phyloP scores from a whole-genome alignment of 2,329 filamentous ascomycete species.

The Claviceps purpurea region DNA sequence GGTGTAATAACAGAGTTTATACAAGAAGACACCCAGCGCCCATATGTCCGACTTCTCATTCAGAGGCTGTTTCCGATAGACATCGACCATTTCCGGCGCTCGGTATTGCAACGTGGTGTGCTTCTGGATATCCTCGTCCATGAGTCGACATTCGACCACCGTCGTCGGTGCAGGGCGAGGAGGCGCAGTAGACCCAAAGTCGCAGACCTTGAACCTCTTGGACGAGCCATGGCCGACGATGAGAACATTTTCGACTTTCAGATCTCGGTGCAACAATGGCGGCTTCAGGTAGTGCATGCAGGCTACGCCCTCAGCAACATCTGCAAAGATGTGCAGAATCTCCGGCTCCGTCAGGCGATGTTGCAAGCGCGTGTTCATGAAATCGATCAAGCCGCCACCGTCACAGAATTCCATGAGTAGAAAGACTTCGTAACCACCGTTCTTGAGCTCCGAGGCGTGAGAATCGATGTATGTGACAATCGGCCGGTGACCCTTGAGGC shows the following conservation, averaged over 20 bases:
- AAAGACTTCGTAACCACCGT: slow-evolving; percentile 94
- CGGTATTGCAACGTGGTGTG: slow-evolving; percentile 96
- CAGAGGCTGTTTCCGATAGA: slow-evolving; percentile 90
- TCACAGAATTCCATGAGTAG: slow-evolving; percentile 96
- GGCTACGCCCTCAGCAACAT: slow-evolving; percentile 89
- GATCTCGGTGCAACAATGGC: slow-evolving; percentile 77
- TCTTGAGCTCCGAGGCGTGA: slow-evolving; percentile 85
- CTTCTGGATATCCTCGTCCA: slow-evolving; percentile 93
- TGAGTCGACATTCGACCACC: slow-evolving; percentile 74
- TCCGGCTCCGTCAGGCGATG: slow-evolving; percentile 95
- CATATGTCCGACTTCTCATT: slow-evolving; percentile 99
- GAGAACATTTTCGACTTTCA: slow-evolving; percentile 96
- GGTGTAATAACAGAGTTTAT: slow-evolving; percentile 98
- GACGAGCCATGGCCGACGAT: slow-evolving; percentile 58
- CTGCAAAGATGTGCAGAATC: slow-evolving; percentile 91
- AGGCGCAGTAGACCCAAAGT: slow-evolving; percentile 85
- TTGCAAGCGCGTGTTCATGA: slow-evolving; percentile 97
- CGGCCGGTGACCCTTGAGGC: slow-evolving; percentile 86
- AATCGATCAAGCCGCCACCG: slow-evolving; percentile 92
- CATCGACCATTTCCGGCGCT: slow-evolving; percentile 97
- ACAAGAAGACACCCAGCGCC: slow-evolving; percentile 87
- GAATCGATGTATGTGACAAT: slow-evolving; percentile 99
- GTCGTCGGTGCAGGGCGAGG: slow-evolving; percentile 76
- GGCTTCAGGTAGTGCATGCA: slow-evolving; percentile 99
- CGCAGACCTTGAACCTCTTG: slow-evolving; percentile 85